Percentiles rank a stretch among this genome's conserved stretches.
Evolutionary conservation across 768 basidiomycete genomes (phyloP).

Genomic region (Lactarius akahatsu): DNA sequence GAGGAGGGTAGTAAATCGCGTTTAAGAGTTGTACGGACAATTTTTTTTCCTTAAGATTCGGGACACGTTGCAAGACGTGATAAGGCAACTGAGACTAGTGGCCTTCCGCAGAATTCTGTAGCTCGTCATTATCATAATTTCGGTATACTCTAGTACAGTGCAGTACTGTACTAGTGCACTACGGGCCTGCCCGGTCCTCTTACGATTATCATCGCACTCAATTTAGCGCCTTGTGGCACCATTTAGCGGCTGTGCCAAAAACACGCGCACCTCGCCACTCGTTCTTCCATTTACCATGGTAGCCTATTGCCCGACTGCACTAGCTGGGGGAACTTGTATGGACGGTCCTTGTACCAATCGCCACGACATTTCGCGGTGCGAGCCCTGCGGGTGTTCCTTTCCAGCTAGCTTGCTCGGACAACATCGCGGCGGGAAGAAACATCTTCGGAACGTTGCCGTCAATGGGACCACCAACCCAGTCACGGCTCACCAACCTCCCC

Average conservation of each 20-base stretch:
- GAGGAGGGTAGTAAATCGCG: too few species aligned
- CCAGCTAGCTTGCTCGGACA: background rate
- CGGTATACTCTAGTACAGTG: too few species aligned
- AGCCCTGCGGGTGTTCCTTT: conserved; percentile 27
- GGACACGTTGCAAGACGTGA: too few species aligned
- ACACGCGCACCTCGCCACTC: background rate
- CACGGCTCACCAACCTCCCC: background rate
- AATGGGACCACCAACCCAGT: background rate
- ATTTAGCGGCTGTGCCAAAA: background rate
- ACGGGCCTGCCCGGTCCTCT: too few species aligned
- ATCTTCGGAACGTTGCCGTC: conserved; percentile 13
- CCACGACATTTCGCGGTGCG: conserved; percentile 32
- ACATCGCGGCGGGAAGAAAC: conserved; percentile 9
- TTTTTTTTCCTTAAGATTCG: too few species aligned
- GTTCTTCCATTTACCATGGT: conserved; percentile 18
- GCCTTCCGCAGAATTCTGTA: too few species aligned
- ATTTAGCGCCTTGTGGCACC: background rate
- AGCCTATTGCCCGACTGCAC: conserved; percentile 10
- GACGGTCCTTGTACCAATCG: conserved; percentile 21
- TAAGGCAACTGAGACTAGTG: too few species aligned
- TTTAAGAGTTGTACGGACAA: too few species aligned
- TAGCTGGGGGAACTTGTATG: conserved; percentile 27
- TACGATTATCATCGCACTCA: too few species aligned
- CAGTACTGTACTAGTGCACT: too few species aligned
- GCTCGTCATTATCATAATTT: too few species aligned